Evolutionary conservation across 208 protist genomes (phyloP).

Genomic region (Naegleria fowleri): DNA sequence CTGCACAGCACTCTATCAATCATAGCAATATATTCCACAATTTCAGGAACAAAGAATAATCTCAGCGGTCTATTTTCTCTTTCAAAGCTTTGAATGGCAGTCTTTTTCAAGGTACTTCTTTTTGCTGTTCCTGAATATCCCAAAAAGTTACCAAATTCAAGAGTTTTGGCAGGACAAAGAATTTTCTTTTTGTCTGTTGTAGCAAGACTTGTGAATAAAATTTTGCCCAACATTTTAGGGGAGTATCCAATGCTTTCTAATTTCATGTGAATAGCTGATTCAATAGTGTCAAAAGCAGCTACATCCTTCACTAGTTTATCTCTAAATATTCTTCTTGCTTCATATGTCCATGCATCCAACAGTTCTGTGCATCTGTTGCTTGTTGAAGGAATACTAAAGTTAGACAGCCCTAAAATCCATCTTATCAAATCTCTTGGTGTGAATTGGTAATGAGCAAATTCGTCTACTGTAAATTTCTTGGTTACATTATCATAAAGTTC

Average conservation of each 20-base stretch:
- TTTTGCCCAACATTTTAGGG: background rate
- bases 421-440: slow-evolving; percentile 90
- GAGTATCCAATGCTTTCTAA: background rate
- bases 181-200: background rate
- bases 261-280: background rate
- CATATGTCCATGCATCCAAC: slow-evolving; percentile 78
- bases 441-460: slow-evolving; percentile 93
- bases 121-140: background rate
- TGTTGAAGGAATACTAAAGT: slow-evolving; percentile 70
- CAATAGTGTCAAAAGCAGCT: background rate
- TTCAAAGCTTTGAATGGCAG: slow-evolving; percentile 58
- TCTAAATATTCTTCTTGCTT: slow-evolving; percentile 84
- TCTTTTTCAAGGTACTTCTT: slow-evolving; percentile 19
- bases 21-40: slow-evolving; percentile 78
- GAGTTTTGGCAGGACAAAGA: background rate
- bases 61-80: slow-evolving; percentile 82
- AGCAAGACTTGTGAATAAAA: background rate
- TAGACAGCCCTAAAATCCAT: slow-evolving; percentile 80
- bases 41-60: slow-evolving; percentile 87
- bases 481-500: slow-evolving; percentile 81
- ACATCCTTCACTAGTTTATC: slow-evolving; percentile 72
- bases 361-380: slow-evolving; percentile 53
- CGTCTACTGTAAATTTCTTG: slow-evolving; percentile 81
- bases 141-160: background rate
- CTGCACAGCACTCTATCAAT: slow-evolving; percentile 91